Conservation (phyloP, 257 asterid genomes). For the Rhazya stricta region DNA sequence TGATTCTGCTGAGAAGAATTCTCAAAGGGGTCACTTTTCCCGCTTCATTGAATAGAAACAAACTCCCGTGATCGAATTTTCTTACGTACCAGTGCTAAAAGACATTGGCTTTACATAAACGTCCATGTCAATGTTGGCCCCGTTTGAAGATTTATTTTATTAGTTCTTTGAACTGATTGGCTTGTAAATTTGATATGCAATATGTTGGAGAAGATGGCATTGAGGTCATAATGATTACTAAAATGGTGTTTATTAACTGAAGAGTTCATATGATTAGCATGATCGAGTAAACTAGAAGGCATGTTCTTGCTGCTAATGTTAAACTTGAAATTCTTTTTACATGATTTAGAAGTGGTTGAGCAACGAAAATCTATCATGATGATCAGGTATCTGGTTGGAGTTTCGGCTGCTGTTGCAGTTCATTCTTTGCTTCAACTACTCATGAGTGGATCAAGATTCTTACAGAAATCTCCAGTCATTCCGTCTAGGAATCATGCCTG, state of each 20-base stretch:
- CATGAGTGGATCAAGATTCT: constrained; percentile 35
- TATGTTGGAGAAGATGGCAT: not conserved
- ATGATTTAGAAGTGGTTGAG: constrained; percentile 21
- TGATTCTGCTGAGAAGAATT: constrained; percentile 2
- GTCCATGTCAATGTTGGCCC: not conserved
- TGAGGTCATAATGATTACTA: not conserved
- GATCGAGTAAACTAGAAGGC: not conserved
- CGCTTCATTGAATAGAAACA: not conserved
- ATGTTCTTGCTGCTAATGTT: not conserved
- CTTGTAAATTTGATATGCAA: not conserved
- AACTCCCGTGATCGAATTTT: constrained; percentile 9
- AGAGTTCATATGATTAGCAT: not conserved
- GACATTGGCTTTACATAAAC: not conserved
- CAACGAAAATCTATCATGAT: constrained; percentile 20
- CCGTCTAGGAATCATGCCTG: constrained; percentile 65
- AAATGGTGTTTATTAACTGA: not conserved
- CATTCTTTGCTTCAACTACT: constrained; percentile 70
- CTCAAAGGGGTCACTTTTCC: not conserved
- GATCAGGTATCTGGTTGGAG: constrained; percentile 76
- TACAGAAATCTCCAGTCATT: constrained; percentile 37
- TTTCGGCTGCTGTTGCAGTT: constrained; percentile 62
- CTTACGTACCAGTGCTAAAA: not conserved
- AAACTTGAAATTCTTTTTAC: not conserved
- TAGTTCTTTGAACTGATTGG: not conserved
- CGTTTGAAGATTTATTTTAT: not conserved